These are phyloP conservation scores for Tylopilus balloui DNA, from an alignment of 768 basidiomycete genomes.

Conservation along the genomic window DNA sequence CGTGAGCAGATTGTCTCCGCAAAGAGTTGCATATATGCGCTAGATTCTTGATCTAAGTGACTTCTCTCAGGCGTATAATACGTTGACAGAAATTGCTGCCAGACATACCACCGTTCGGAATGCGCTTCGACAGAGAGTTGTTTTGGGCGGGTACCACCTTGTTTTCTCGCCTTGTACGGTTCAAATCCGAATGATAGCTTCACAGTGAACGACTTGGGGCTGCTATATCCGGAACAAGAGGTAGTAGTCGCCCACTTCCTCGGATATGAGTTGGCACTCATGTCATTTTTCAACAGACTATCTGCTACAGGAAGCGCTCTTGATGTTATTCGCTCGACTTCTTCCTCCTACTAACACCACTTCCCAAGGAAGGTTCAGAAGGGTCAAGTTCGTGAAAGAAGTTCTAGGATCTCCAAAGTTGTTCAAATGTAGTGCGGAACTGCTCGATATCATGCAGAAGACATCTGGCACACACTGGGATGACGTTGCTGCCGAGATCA, in stretches of 20 bases:
- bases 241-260: slow-evolving; percentile 26
- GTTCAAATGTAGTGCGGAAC: slow-evolving; percentile 35
- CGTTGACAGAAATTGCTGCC: slow-evolving; percentile 46
- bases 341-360: slow-evolving; percentile 43
- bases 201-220: slow-evolving; percentile 45
- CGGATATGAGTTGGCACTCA: background rate
- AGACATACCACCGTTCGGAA: slow-evolving; percentile 40
- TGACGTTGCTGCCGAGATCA: slow-evolving; percentile 42
- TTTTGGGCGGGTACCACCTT: slow-evolving; percentile 47
- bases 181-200: background rate
- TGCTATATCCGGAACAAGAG: slow-evolving; percentile 45
- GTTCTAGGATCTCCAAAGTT: slow-evolving; percentile 42
- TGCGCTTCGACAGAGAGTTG: slow-evolving; percentile 39
- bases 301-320: slow-evolving; percentile 51
- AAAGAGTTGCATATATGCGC: slow-evolving; percentile 29
- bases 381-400: slow-evolving; percentile 46
- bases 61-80: slow-evolving; percentile 45
- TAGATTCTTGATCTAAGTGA: slow-evolving; percentile 11
- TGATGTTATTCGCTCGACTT: slow-evolving; percentile 53
- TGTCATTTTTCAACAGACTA: slow-evolving; percentile 38
- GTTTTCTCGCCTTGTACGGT: background rate
- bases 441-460: slow-evolving; percentile 40
- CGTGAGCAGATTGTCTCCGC: slow-evolving; percentile 15
- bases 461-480: slow-evolving; percentile 50
- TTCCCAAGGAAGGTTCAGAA: slow-evolving; percentile 32